These are phyloP conservation scores for Pseudohalonectria lignicola DNA, from an alignment of 2,329 filamentous ascomycete species.

Conservation along the genomic window DNA sequence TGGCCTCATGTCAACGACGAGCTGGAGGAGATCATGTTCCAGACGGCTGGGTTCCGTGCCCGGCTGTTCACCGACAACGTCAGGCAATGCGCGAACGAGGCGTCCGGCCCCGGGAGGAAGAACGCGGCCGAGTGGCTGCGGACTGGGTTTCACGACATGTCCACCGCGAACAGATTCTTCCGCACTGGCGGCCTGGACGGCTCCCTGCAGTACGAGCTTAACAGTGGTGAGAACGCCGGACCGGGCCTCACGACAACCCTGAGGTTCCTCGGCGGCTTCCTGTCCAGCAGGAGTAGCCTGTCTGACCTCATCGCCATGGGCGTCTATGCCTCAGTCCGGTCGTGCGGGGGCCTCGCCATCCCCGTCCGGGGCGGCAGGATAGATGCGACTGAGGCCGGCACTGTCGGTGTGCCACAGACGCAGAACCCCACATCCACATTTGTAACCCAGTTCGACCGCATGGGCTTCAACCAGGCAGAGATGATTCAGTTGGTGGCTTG, in stretches of 20 bases:
- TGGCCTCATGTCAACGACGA: slow-evolving; percentile 51
- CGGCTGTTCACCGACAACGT: slow-evolving; percentile 45
- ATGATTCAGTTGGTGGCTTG: slow-evolving; percentile 52
- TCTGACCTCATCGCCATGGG: slow-evolving; percentile 48
- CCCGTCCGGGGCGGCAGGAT: slow-evolving; percentile 40
- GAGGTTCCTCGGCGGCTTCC: slow-evolving; percentile 39
- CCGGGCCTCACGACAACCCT: slow-evolving; percentile 42
- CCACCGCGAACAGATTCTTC: slow-evolving; percentile 36
- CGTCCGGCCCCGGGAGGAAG: slow-evolving; percentile 40
- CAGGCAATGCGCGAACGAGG: slow-evolving; percentile 43
- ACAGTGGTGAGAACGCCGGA: slow-evolving; percentile 43
- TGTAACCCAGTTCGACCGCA: slow-evolving; percentile 40
- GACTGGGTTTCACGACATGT: slow-evolving; percentile 51
- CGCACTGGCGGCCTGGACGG: slow-evolving; percentile 44
- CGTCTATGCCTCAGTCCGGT: slow-evolving; percentile 45
- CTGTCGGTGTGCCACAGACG: slow-evolving; percentile 42
- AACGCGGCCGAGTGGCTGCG: slow-evolving; percentile 53
- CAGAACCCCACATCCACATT: slow-evolving; percentile 43
- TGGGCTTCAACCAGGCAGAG: slow-evolving; percentile 43
- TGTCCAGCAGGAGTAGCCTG: slow-evolving; percentile 38
- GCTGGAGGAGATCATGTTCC: slow-evolving; percentile 53
- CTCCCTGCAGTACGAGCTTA: slow-evolving; percentile 48
- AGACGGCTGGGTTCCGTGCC: slow-evolving; percentile 41
- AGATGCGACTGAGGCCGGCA: slow-evolving; percentile 38
- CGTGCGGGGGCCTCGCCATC: slow-evolving; percentile 45